Conservation (phyloP, 495 filamentous ascomycete genomes). For the Massariosphaeria phaeospora region DNA sequence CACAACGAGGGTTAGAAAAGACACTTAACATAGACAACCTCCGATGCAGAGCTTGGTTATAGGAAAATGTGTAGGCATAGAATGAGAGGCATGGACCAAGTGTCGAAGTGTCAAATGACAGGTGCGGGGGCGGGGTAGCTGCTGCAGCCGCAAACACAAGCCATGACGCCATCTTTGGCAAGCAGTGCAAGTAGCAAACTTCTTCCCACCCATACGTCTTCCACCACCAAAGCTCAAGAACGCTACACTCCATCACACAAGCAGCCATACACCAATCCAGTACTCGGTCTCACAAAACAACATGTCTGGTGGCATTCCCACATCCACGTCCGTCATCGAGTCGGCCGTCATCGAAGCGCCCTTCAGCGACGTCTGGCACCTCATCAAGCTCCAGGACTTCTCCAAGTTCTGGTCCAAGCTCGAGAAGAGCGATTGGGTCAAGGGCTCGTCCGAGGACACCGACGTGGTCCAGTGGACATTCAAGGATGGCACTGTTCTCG, state of each 20-base stretch:
- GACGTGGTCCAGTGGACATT: slow-evolving; percentile 62
- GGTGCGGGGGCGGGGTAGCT: slow-evolving; percentile 13
- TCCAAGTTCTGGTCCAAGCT: slow-evolving; percentile 56
- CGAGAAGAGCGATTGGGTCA: slow-evolving; percentile 52
- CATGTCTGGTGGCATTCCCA: slow-evolving; percentile 48
- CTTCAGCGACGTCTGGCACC: slow-evolving; percentile 60
- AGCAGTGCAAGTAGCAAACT: neutral
- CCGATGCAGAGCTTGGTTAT: too few relatives aligned
- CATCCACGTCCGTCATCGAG: slow-evolving; percentile 59
- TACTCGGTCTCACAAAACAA: neutral
- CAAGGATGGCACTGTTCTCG: slow-evolving; percentile 56
- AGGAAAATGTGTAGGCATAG: too few relatives aligned
- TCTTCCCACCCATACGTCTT: neutral
- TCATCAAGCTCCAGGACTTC: slow-evolving; percentile 61
- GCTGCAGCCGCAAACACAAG: neutral
- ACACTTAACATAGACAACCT: too few relatives aligned
- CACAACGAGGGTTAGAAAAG: too few relatives aligned
- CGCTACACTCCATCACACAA: neutral
- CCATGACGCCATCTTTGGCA: slow-evolving; percentile 9
- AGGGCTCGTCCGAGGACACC: slow-evolving; percentile 55
- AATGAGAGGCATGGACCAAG: too few relatives aligned
- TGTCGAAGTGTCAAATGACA: neutral
- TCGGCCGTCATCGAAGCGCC: slow-evolving; percentile 60
- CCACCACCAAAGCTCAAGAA: neutral
- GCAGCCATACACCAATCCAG: neutral